Evolutionary conservation across 495 filamentous ascomycete genomes (phyloP), one percentile per base, ranked within the genome.

Genomic region (Terfezia claveryi): DNA sequence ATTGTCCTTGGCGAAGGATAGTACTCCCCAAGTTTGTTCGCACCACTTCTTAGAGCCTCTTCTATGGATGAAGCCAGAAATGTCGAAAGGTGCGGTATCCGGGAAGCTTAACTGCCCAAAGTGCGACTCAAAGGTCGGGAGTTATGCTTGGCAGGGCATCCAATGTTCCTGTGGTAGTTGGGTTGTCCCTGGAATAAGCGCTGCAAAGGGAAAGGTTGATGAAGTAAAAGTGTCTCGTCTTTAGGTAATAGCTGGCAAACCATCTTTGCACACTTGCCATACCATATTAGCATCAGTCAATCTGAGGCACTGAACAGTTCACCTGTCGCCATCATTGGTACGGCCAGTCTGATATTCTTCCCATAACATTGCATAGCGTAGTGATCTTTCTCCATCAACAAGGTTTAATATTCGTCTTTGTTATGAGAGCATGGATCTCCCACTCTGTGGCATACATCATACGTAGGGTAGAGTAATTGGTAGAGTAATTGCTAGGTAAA

Each of bases 81-180:
- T 96, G 12, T 81, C 83, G 51, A 76, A 79, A 54, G 83, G 83
- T 27, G 78, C 80, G 44, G 70, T 95, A 16, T 81, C 85, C 10
- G 88, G 88, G 9, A 79, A 87, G 32, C 67, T 98, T 44, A 80
- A 80, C 44, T 95, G 89, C 64, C 86, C 89, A 32, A 83, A 81
- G 59, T 95, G 91, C 63, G 69, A 70, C 49, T 77, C 80, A 17
- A 85, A 87, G 51, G 78, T 96, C 23, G 91, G 92, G 46, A 81
- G 88, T 58, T 95, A 94, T 62, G 83, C 87, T 36, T 98, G 92
- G 89, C 83, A 92, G 64, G 91, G 92, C 54, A 78, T 95, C 71
- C 80, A 77, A 67, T 98, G 91, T 70, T 93, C 81, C 59, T 96
- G 91, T 67, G 79, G 80, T 38, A 76, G 82, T 37, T 94, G 92